phyloP scores from a whole-genome alignment of 208 protist species.

The Tritrichomonas musculus region DNA sequence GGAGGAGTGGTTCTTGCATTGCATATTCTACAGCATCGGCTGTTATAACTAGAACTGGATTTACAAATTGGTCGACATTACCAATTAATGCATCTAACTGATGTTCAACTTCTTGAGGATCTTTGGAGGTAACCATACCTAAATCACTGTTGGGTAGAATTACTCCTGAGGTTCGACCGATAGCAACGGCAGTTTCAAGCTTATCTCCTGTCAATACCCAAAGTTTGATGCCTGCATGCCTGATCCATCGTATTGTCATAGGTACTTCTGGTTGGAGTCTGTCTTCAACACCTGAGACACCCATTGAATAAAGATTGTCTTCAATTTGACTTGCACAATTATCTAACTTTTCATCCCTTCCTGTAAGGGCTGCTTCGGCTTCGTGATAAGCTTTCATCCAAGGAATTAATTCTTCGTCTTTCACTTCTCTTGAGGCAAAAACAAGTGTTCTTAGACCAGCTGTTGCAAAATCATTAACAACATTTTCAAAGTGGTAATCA shows the following conservation, averaged over 20 bases:
- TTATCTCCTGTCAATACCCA: slow-evolving; percentile 98
- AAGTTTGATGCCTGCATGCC: slow-evolving; percentile 69
- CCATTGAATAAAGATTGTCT: slow-evolving; percentile 35
- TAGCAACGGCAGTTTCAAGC: slow-evolving; percentile 80
- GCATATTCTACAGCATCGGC: background rate
- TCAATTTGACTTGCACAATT: slow-evolving; percentile 33
- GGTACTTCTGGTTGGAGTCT: slow-evolving; percentile 84
- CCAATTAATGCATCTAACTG: background rate
- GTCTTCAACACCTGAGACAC: slow-evolving; percentile 51
- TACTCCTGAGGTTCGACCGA: slow-evolving; percentile 47
- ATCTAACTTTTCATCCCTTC: slow-evolving; percentile 1
- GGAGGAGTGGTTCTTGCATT: background rate
- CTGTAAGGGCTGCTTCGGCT: background rate
- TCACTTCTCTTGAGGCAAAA: background rate
- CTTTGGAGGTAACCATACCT: background rate
- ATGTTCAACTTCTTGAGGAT: background rate
- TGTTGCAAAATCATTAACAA: background rate
- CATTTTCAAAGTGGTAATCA: background rate
- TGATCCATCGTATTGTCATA: slow-evolving; percentile 56
- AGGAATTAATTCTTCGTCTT: background rate
- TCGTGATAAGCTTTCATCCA: background rate
- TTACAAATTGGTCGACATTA: background rate
- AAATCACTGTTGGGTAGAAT: background rate
- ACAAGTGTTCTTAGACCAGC: background rate
- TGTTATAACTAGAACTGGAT: background rate